Base-by-base conservation (phyloP, 2,329 filamentous ascomycete genomes). In the Geosmithia putterillii region DNA sequence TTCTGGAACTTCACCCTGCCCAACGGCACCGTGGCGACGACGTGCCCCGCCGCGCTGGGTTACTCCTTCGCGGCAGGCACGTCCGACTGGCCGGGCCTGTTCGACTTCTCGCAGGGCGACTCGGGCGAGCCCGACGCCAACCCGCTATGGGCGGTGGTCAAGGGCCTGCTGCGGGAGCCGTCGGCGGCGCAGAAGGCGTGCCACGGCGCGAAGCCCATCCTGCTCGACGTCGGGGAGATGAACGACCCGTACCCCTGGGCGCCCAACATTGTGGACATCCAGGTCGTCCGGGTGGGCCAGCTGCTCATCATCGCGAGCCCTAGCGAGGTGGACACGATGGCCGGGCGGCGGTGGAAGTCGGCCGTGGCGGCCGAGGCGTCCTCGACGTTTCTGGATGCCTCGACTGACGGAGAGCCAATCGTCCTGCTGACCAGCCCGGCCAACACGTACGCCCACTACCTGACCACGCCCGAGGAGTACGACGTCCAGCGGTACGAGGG, bases 61-160 rank as follows among this genome's bases (percentile, higher is more conserved):
- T 94, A 92, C 57, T 89, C 85, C 0, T 96, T 96, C 57, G 90
- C 90, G 0, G 90, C 86, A 1, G 90, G 90, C 10, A 96, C 90
- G 0, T 86, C 86, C 0, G 90, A 96, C 58, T 87, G 90, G 6
- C 89, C 90, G 0, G 90, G 90, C 1, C 80, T 79, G 0, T 94
- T 95, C 54, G 90, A 96, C 61, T 95, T 96, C 58, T 92, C 86
- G 1, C 90, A 96, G 57, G 89, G 88, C 50, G 76, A 85, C 50
- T 76, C 79, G 1, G 81, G 80, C 25, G 69, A 76, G n/a, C 81
- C 86, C 36, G 74, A 73, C 19, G 58, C 59, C 39, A 86, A 81
- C 51, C 87, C 87, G 0, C 64, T 95, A 4, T 95, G 90, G 90
- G 68, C 70, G 20, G 66, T 86, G 7, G 86, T 94, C 3, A 80